Conservation (phyloP, 2,329 filamentous ascomycete species). For the Exophiala sp. region DNA sequence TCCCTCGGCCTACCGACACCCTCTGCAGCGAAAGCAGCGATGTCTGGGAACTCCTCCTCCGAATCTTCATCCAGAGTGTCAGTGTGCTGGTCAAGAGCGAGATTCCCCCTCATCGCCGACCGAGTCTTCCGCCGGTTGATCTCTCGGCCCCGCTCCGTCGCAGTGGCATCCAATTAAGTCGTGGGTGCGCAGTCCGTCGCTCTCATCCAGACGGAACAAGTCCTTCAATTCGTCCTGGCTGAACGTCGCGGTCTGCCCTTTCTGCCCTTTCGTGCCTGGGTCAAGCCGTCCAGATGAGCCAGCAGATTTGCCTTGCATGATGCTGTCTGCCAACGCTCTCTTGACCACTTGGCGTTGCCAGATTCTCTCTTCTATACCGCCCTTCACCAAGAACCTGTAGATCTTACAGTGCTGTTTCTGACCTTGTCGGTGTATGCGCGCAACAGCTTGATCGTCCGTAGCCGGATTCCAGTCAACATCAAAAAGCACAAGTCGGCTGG, state of each 20-base stretch:
- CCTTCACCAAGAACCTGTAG: slow-evolving; percentile 62
- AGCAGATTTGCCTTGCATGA: slow-evolving; percentile 52
- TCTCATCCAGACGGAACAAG: slow-evolving; percentile 60
- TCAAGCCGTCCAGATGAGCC: slow-evolving; percentile 2
- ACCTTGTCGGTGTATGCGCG: slow-evolving; percentile 65
- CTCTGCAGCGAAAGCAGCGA: slow-evolving; percentile 12
- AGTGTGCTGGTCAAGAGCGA: background rate
- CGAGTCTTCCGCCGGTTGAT: background rate
- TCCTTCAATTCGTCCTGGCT: slow-evolving; percentile 61
- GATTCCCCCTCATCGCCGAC: background rate
- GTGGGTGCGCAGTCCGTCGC: slow-evolving; percentile 59
- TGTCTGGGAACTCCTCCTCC: slow-evolving; percentile 28
- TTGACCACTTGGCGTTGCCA: slow-evolving; percentile 68
- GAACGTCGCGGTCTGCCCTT: slow-evolving; percentile 56
- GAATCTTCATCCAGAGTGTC: background rate
- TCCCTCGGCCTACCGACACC: background rate
- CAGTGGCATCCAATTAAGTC: slow-evolving; percentile 60
- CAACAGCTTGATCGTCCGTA: slow-evolving; percentile 68
- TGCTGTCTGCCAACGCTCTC: slow-evolving; percentile 62
- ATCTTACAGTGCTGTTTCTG: slow-evolving; percentile 63
- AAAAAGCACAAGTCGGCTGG: slow-evolving; percentile 63
- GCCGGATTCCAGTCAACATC: slow-evolving; percentile 73
- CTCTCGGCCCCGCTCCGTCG: slow-evolving; percentile 46
- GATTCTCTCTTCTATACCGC: slow-evolving; percentile 67
- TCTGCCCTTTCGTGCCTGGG: slow-evolving; percentile 41